A percentile compares a stretch with the other conserved stretches of the same genome.
Evolutionary conservation across 2,329 filamentous ascomycete genomes (phyloP).

Genomic region (Arthrinium phaeospermum): DNA sequence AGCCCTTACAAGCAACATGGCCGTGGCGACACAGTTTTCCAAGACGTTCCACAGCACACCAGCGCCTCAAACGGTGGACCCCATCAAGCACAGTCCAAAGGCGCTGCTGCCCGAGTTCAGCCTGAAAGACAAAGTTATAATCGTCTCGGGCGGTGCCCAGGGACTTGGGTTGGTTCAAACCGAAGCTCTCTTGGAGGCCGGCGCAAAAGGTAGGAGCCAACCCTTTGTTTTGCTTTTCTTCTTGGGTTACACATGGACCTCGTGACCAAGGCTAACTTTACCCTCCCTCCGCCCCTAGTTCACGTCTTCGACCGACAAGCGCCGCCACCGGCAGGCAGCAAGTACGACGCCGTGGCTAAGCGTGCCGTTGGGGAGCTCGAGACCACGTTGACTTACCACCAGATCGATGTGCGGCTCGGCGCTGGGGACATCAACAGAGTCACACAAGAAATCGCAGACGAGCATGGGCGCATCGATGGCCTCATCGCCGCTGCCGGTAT

Average conservation of each 20-base stretch:
- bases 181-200: slow-evolving; percentile 80
- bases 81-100: slow-evolving; percentile 21
- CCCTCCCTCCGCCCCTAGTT: slow-evolving; percentile 46
- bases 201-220: slow-evolving; percentile 62
- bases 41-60: not conserved
- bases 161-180: slow-evolving; percentile 80
- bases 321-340: slow-evolving; percentile 55
- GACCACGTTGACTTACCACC: slow-evolving; percentile 74
- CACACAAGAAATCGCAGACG: slow-evolving; percentile 70
- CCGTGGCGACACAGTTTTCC: not conserved
- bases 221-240: not conserved
- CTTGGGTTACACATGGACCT: not conserved
- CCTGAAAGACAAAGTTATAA: slow-evolving; percentile 73
- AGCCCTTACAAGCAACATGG: not conserved
- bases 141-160: slow-evolving; percentile 78
- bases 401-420: slow-evolving; percentile 77
- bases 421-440: slow-evolving; percentile 69
- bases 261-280: not conserved
- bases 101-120: slow-evolving; percentile 72
- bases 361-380: slow-evolving; percentile 69
- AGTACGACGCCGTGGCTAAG: slow-evolving; percentile 69
- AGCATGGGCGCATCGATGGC: slow-evolving; percentile 78
- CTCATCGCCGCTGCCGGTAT: slow-evolving; percentile 74
- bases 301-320: slow-evolving; percentile 70
- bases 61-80: not conserved